A percentile compares a stretch with the other conserved stretches of the same genome.
Conservation (phyloP, 495 filamentous ascomycete species). For the Penicillium crystallinum region DNA sequence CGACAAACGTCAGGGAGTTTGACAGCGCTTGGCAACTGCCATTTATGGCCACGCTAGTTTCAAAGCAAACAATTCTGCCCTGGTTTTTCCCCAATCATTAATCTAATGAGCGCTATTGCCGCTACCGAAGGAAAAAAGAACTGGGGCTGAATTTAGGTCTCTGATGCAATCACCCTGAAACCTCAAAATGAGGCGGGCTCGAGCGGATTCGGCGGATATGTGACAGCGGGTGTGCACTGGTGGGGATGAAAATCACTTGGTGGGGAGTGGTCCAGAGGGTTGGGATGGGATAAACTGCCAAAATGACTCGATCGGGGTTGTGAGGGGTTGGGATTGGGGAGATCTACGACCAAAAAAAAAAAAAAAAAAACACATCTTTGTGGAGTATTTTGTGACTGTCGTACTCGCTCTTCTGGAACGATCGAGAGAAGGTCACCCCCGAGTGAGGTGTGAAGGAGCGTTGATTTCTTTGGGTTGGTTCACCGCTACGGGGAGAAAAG, state of each 20-base stretch:
- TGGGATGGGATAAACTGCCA: not conserved
- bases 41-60: not conserved
- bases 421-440: not conserved
- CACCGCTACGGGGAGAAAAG: constrained; percentile 4
- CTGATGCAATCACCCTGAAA: constrained; percentile 26
- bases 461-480: not conserved
- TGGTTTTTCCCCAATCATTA: not conserved
- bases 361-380: too few species aligned
- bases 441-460: not conserved
- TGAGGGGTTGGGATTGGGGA: not conserved
- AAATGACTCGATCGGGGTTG: constrained; percentile 1
- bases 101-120: constrained; percentile 10
- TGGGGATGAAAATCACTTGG: not conserved
- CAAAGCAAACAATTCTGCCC: constrained; percentile 3
- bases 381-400: not conserved
- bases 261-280: not conserved
- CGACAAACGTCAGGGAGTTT: constrained; percentile 3
- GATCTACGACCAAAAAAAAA: not conserved
- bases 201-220: constrained; percentile 11
- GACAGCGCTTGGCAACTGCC: constrained; percentile 6
- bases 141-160: constrained; percentile 15
- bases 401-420: not conserved
- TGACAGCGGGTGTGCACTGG: constrained; percentile 21
- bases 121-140: constrained; percentile 5
- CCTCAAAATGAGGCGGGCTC: constrained; percentile 14